Base-by-base conservation (phyloP, 78 protist genomes). In the Bodo saltans region DNA sequence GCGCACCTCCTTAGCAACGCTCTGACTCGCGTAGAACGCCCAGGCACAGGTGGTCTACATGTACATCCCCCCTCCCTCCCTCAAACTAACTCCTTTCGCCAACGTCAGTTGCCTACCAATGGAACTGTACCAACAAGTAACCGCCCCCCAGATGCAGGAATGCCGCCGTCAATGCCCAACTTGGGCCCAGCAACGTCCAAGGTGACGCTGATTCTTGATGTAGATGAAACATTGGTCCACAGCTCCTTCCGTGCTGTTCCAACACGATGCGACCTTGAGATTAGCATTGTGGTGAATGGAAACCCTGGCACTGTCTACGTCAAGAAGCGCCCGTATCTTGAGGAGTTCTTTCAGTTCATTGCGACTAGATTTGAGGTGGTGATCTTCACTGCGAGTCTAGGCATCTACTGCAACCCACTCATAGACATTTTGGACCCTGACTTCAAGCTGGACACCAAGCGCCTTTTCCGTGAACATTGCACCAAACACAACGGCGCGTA, bases 191-290 rank as follows among this genome's bases (percentile, higher is more conserved):
- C n/a, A n/a, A n/a, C n/a, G n/a, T n/a, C n/a, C n/a, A n/a, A n/a
- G n/a, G n/a, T n/a, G n/a, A n/a, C n/a, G n/a, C 79, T 92, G 0
- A 95, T 95, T 12, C 75, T 95, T 33, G 98, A 95, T 74, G 89
- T 95, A 25, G 98, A 95, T 70, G 98, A 95, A 71, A 95, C 96
- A 12, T 87, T 95, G 0, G 95, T 95, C 21, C 98, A 95, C 85
- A 73, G 88, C 27, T 87, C 92, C 26, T 93, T 95, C 85, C 87
- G 88, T 70, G 78, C 83, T 0, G 60, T 68, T 1, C n/a, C n/a
- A n/a, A n/a, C n/a, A n/a, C n/a, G n/a, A n/a, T n/a, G n/a, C n/a
- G n/a, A n/a, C n/a, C n/a, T n/a, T n/a, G n/a, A n/a, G n/a, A n/a
- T n/a, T n/a, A n/a, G n/a, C n/a, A n/a, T n/a, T n/a, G n/a, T n/a